Conservation (phyloP, 495 filamentous ascomycete species). For the Terfezia boudieri region DNA sequence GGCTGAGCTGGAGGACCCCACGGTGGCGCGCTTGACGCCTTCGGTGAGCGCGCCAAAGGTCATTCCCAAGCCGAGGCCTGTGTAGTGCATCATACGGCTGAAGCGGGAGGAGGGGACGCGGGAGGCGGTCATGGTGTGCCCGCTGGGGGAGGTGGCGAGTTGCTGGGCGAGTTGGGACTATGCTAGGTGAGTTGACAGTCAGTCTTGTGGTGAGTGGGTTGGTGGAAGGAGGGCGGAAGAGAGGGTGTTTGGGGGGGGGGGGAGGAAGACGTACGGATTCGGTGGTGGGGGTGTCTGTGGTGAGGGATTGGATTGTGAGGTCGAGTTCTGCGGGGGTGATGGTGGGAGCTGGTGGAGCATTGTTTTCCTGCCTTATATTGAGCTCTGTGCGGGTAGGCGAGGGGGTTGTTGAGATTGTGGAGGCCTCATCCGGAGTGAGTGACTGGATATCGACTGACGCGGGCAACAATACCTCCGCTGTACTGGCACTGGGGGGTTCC, state of each 20-base stretch:
- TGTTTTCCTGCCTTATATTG: neutral
- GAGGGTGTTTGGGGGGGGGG: too few relatives aligned
- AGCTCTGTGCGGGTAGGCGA: too few relatives aligned
- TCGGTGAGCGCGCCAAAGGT: slow-evolving; percentile 81
- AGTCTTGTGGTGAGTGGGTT: too few relatives aligned
- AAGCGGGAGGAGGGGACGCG: slow-evolving; percentile 65
- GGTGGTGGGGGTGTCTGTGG: neutral
- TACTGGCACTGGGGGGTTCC: too few relatives aligned
- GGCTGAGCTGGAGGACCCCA: slow-evolving; percentile 28
- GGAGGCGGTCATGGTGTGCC: neutral
- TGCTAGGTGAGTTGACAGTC: too few relatives aligned
- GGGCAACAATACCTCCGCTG: too few relatives aligned
- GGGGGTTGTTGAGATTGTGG: too few relatives aligned
- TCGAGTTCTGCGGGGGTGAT: neutral
- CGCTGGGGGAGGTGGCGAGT: too few relatives aligned
- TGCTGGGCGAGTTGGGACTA: too few relatives aligned
- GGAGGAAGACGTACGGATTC: neutral
- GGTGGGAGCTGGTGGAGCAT: neutral
- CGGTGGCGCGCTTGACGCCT: slow-evolving; percentile 43
- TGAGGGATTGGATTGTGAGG: neutral
- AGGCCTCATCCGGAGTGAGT: too few relatives aligned
- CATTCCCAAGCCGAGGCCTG: slow-evolving; percentile 83
- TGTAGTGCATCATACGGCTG: slow-evolving; percentile 80
- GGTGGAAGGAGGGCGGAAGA: too few relatives aligned
- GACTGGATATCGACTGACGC: too few relatives aligned